These are phyloP conservation scores for Nicotiana noctiflora DNA, from an alignment of 257 asterid genomes.

Conservation along the genomic window DNA sequence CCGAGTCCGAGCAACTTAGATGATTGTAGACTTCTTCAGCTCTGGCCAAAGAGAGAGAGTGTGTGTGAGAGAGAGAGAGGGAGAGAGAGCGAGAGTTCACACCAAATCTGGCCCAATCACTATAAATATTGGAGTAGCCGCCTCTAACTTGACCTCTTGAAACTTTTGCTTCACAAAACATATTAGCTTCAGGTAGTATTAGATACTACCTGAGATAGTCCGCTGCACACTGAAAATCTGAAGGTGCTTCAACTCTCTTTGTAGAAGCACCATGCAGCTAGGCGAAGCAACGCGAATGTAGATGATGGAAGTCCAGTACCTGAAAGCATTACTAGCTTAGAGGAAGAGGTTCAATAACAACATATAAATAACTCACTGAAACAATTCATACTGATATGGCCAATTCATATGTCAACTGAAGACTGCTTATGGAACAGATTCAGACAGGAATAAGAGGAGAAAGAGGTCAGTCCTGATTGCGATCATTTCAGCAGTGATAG, in stretches of 20 bases:
- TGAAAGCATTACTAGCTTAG: not conserved
- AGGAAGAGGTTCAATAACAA: not conserved
- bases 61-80: too few species aligned
- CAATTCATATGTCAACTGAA: constrained; percentile 1
- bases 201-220: not conserved
- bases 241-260: too few species aligned
- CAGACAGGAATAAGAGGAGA: not conserved
- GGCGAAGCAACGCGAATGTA: too few species aligned
- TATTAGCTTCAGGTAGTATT: not conserved
- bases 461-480: not conserved
- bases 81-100: too few species aligned
- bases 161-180: not conserved
- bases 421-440: not conserved
- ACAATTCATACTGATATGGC: not conserved
- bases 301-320: not conserved
- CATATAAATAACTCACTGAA: not conserved
- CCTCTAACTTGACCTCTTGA: not conserved
- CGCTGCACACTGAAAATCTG: too few species aligned
- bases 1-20: too few species aligned
- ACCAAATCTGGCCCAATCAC: too few species aligned
- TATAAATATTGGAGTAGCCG: not conserved
- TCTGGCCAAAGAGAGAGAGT: too few species aligned
- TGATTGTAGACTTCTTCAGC: too few species aligned
- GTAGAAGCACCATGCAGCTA: too few species aligned
- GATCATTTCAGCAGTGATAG: not conserved